Base-by-base conservation (phyloP, 2,329 filamentous ascomycete species). In the Neocucurbitaria cava region DNA sequence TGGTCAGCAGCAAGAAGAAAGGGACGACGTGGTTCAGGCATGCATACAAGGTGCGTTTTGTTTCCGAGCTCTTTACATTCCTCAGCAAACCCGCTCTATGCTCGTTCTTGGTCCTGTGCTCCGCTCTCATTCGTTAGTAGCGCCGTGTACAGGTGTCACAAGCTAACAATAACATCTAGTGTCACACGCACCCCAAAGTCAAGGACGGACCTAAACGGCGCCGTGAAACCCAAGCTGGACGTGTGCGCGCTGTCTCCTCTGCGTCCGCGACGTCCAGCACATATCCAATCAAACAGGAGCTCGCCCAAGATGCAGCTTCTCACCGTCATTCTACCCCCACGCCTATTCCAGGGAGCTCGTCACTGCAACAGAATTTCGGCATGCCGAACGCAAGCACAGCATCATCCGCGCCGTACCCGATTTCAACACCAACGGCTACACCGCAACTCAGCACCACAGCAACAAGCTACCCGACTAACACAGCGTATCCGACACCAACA, bases 11-110 rank as follows among this genome's bases (percentile, higher is more conserved):
- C 73, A 94, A 94, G 79, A 94, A 94, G 81, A 93, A 94, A 79
- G 90, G 90, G n/a, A 96, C 91, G 1, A 93, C 91, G 3, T 96
- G 91, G 90, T 96, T 94, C 76, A 83, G 91, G 62, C 91, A 96
- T 76, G 90, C 91, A 42, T 95, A 95, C 80, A 95, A 94, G 84
- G 89, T 90, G 76, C 73, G 79, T 73, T 11, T n/a, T 42, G 30
- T 9, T 45, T 24, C 31, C 41, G 15, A 21, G 23, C 42, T 36
- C 40, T 15, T 23, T 47, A 21, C 53, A 59, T 59, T 64, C 54
- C 42, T 47, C 21, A n/a, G 11, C 10, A 17, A 49, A 46, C 24
- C 41, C 50, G 35, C 36, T 38, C 21, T 40, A 10, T 50, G 31
- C 46, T 56, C 46, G 20, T 47, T 52, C 49, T 54, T 30, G 23